Base-by-base conservation (phyloP, 2,329 filamentous ascomycete genomes). In the Fusarium poae region DNA sequence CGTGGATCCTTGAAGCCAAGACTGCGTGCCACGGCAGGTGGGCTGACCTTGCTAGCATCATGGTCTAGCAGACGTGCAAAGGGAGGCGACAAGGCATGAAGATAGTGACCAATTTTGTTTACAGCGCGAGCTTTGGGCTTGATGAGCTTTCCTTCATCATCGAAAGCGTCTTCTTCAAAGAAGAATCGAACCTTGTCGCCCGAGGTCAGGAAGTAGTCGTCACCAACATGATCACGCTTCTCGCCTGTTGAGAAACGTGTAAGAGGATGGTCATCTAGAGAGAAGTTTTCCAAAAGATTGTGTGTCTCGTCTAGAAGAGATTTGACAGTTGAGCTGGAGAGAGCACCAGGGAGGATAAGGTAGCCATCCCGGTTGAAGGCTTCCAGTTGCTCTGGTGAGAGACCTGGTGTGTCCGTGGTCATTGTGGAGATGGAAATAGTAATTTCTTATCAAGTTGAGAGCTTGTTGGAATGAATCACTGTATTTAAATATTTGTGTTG, bases 101-200 rank as follows among this genome's bases (percentile, higher is more conserved):
- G 84, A 72, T 89, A 89, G 78, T 97, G 91, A 4, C 92, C 91
- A 76, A 94, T 93, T 81, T 94, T 93, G 84, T 98, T 99, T 77
- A 99, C 92, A 56, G 96, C 93, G 55, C 85, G 87, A 66, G 91
- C 84, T 79, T 97, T 97, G 39, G 94, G 92, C 72, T 94, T 94
- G 13, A 82, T 82, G 5, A 98, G 87, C 2, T 82, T 80, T 39
- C 92, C 91, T 0, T 80, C 74, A 12, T 82, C 71, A 74, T 90
- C 84, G 78, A 97, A 95, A 68, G 95, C 95, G 80, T 96, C 94
- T 80, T 97, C 93, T 80, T 98, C 95, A 80, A 98, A 97, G 86
- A 98, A 98, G 86, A 97, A 98, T 62, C 94, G 91, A 65, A 98
- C 84, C 81, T 97, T 95, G 84, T 98, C 92, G 65, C 93, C 94